Percentiles rank a stretch among this genome's conserved stretches.
These are phyloP conservation scores for Prunus fruticosa DNA, from an alignment of 306 rosid genomes.

Conservation along the genomic window DNA sequence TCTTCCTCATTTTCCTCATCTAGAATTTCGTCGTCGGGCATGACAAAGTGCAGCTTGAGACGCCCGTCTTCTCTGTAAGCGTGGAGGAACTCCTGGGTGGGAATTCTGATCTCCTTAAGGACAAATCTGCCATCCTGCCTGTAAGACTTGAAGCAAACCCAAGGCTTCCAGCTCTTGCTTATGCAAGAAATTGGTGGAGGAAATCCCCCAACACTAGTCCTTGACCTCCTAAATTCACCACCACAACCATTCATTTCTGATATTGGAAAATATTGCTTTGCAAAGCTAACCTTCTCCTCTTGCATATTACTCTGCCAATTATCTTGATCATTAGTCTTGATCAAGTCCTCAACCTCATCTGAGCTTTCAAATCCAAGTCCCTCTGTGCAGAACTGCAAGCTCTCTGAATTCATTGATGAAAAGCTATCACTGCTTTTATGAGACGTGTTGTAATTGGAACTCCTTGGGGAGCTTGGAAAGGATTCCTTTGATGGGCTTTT, in stretches of 20 bases:
- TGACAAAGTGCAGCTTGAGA: slow-evolving; percentile 60
- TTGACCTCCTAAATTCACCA: slow-evolving; percentile 46
- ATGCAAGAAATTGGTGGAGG: slow-evolving; percentile 91
- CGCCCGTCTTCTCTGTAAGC: slow-evolving; percentile 87
- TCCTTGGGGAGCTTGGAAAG: slow-evolving; percentile 10
- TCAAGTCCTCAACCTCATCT: slow-evolving; percentile 68
- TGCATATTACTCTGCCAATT: not conserved
- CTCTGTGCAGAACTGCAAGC: slow-evolving; percentile 88
- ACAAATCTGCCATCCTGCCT: slow-evolving; percentile 74
- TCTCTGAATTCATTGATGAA: slow-evolving; percentile 63
- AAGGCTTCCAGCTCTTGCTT: slow-evolving; percentile 66
- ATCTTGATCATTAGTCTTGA: slow-evolving; percentile 6
- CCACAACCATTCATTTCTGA: not conserved
- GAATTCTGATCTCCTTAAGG: slow-evolving; percentile 60
- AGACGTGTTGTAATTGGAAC: slow-evolving; percentile 14
- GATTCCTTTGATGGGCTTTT: slow-evolving; percentile 22
- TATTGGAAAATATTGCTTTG: slow-evolving; percentile 20
- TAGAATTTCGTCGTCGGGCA: slow-evolving; percentile 35
- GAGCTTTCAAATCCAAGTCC: slow-evolving; percentile 92
- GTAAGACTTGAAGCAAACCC: slow-evolving; percentile 63
- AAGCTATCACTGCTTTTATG: slow-evolving; percentile 59
- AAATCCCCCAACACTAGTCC: slow-evolving; percentile 44
- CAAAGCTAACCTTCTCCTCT: slow-evolving; percentile 24
- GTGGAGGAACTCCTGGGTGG: slow-evolving; percentile 60
- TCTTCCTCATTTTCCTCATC: slow-evolving; percentile 19